Base-by-base conservation (phyloP, 345 rosid species). In the Dimocarpus longan region DNA sequence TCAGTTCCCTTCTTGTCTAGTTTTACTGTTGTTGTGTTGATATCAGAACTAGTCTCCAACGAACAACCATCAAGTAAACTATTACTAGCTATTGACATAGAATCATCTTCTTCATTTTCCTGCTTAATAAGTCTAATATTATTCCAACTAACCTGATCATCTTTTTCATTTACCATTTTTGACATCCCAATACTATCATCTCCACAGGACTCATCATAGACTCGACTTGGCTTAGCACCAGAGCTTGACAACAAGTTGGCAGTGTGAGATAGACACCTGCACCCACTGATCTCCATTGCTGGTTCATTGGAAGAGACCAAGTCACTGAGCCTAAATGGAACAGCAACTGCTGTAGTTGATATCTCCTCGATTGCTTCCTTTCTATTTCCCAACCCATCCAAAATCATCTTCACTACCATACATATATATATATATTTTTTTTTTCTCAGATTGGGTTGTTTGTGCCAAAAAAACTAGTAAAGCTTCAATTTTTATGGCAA, bases 311-410 rank as follows among this genome's bases (percentile, higher is more conserved):
- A 69, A 9, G 79, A 72, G 10, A 76, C 59, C 71, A 80, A 11
- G 37, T 44, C 72, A 24, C 76, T 76, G 40, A 80, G 73, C 59
- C 82, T 79, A 78, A 89, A 81, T 21, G 93, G 92, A 75, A 84
- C 85, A 50, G 88, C 76, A 26, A 88, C 80, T 0, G 85, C 82
- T 5, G 37, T 32, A 32, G 87, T 77, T 80, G 92, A 85, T 57
- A 80, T 79, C 46, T 88, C 89, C 83, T 91, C 94, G 91, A 88
- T 87, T 44, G 76, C 50, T 68, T 73, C 57, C 26, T 60, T 37
- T 82, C 71, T 19, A 19, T 65, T 32, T 12, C 64, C 46, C 28
- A 52, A 80, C 76, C 66, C 71, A 9, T 62, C 37, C 62, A 70
- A 43, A 64, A 75, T 54, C 76, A 16, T 37, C 69, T 60, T 54